A percentile compares a stretch with the other conserved stretches of the same genome.
Conservation (phyloP, 768 basidiomycete genomes). For the Hericium coralloides region DNA sequence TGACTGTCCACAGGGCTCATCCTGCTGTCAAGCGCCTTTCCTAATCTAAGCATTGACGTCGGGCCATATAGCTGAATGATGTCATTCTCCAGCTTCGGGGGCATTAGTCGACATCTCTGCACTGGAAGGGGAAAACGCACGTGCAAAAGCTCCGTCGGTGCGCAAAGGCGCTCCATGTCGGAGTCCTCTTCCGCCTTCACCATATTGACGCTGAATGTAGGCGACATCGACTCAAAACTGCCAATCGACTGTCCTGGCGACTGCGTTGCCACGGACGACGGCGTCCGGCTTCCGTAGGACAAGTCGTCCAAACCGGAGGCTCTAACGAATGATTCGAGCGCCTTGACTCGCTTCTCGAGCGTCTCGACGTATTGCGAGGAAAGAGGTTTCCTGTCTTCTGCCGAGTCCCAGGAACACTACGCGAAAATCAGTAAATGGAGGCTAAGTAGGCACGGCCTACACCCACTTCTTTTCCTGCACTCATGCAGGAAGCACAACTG, state of each 20-base stretch:
- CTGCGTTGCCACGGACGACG: background rate
- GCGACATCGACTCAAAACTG: background rate
- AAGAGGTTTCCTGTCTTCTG: slow-evolving; percentile 18
- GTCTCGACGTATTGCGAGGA: slow-evolving; percentile 19
- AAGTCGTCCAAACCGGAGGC: slow-evolving; percentile 2
- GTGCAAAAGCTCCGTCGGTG: slow-evolving; percentile 4
- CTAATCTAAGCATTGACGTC: slow-evolving; percentile 1
- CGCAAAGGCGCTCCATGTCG: slow-evolving; percentile 1
- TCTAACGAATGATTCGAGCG: slow-evolving; percentile 16
- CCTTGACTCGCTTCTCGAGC: slow-evolving; percentile 16
- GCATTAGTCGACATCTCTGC: background rate
- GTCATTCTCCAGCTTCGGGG: background rate
- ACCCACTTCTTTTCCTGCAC: background rate
- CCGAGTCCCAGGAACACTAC: slow-evolving; percentile 24
- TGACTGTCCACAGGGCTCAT: background rate
- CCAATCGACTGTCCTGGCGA: background rate
- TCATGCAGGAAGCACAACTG: background rate
- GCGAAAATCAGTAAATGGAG: background rate
- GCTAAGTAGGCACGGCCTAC: background rate
- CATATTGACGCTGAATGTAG: background rate
- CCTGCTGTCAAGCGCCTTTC: background rate
- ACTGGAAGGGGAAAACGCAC: background rate
- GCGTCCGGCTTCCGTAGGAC: background rate
- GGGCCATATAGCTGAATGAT: slow-evolving; percentile 7
- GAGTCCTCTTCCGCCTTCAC: slow-evolving; percentile 4